Conservation (phyloP, 2,329 filamentous ascomycete species). For the Fusarium tupiense region DNA sequence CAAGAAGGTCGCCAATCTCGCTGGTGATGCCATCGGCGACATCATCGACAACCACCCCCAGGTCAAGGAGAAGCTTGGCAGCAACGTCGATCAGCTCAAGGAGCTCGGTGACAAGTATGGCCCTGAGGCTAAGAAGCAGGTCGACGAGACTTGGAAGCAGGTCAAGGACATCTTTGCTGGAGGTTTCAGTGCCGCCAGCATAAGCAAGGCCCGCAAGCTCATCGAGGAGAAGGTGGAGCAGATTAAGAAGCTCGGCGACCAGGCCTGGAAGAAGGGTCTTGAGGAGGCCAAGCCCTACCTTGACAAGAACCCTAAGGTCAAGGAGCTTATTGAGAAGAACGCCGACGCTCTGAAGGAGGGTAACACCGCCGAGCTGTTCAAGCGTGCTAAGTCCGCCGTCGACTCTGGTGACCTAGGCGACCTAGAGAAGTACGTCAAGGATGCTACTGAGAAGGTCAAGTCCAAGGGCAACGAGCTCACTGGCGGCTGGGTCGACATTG, state of each 20-base stretch:
- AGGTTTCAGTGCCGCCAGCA: constrained; percentile 64
- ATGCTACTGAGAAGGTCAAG: constrained; percentile 53
- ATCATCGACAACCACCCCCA: constrained; percentile 79
- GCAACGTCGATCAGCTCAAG: constrained; percentile 74
- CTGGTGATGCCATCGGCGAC: constrained; percentile 69
- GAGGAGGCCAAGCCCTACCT: constrained; percentile 77
- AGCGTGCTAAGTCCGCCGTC: constrained; percentile 68
- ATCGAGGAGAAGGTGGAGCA: constrained; percentile 76
- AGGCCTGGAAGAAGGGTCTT: constrained; percentile 76
- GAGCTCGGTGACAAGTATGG: constrained; percentile 75
- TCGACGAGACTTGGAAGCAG: constrained; percentile 76
- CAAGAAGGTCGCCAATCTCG: constrained; percentile 67
- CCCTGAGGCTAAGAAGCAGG: constrained; percentile 79
- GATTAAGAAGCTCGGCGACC: constrained; percentile 73
- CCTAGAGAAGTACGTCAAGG: constrained; percentile 49
- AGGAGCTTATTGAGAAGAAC: constrained; percentile 78
- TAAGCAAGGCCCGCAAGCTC: constrained; percentile 67
- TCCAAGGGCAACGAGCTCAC: constrained; percentile 53
- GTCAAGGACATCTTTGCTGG: constrained; percentile 70
- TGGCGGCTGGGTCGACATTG: constrained; percentile 59
- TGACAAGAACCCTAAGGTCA: constrained; percentile 80
- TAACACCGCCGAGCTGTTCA: constrained; percentile 70
- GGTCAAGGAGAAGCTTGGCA: constrained; percentile 76
- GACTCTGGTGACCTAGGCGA: constrained; percentile 68
- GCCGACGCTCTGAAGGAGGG: constrained; percentile 73